phyloP scores from a whole-genome alignment of 73 alveolate species.

The Tetrahymena borealis region DNA sequence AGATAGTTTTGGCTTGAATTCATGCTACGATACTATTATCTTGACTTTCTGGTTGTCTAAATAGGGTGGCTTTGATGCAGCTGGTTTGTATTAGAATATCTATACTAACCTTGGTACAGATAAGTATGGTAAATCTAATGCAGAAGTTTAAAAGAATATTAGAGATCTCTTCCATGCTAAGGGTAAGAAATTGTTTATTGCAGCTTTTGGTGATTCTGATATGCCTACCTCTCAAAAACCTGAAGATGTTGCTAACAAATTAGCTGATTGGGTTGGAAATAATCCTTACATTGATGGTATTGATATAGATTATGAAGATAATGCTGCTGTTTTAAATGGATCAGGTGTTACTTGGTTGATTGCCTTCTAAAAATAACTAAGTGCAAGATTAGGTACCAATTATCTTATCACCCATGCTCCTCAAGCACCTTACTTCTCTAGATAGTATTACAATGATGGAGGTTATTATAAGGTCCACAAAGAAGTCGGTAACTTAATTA shows the following conservation, averaged over 20 bases:
- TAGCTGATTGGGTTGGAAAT: neutral
- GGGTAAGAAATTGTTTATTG: neutral
- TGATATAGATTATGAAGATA: neutral
- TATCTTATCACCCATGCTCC: neutral
- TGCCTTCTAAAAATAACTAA: neutral
- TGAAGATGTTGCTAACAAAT: neutral
- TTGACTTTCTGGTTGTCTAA: neutral
- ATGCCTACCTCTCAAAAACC: neutral
- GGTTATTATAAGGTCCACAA: neutral
- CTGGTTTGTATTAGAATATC: neutral
- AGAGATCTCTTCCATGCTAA: neutral
- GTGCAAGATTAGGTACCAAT: neutral
- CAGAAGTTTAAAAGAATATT: neutral
- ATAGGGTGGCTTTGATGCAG: neutral
- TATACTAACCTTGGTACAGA: neutral
- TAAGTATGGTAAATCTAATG: neutral
- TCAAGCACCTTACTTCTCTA: neutral
- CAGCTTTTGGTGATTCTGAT: neutral
- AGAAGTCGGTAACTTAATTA: neutral
- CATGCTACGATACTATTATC: neutral
- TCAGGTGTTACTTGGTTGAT: neutral
- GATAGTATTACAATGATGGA: neutral
- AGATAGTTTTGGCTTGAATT: neutral
- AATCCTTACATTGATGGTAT: neutral
- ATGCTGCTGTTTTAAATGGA: neutral